These are phyloP conservation scores for Hirsutella minnesotensis DNA, from an alignment of 2,329 filamentous ascomycete genomes.

Conservation along the genomic window DNA sequence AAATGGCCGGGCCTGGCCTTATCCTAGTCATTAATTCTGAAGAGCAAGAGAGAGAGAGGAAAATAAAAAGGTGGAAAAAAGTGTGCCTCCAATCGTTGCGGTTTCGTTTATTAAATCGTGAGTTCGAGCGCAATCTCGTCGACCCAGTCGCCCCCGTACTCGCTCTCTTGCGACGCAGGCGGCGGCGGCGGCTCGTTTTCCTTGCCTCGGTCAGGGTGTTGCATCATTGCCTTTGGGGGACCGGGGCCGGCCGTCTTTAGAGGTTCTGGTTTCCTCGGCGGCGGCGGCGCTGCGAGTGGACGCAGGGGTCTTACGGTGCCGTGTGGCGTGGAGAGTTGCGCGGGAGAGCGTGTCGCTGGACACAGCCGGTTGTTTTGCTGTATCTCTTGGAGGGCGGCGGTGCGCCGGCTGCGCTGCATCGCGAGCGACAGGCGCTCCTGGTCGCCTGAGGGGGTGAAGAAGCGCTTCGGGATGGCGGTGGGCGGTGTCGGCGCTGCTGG, in stretches of 20 bases:
- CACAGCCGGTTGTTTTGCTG: slow-evolving; percentile 6
- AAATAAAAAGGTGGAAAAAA: too few relatives aligned
- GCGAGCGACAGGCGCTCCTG: slow-evolving; percentile 22
- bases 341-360: background rate
- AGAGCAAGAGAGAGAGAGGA: too few relatives aligned
- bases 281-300: background rate
- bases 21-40: too few relatives aligned
- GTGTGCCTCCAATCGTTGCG: too few relatives aligned
- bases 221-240: background rate
- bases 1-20: too few relatives aligned
- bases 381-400: slow-evolving; percentile 17
- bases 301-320: too few relatives aligned
- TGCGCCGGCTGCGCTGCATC: slow-evolving; percentile 21
- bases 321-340: slow-evolving; percentile 4
- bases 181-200: slow-evolving; percentile 11
- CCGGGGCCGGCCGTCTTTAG: background rate
- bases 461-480: slow-evolving; percentile 12
- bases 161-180: slow-evolving; percentile 22
- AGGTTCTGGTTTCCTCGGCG: background rate
- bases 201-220: slow-evolving; percentile 8
- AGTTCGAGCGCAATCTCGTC: slow-evolving; percentile 23
- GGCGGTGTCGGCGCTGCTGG: slow-evolving; percentile 3
- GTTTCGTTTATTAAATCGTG: slow-evolving; percentile 5
- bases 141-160: slow-evolving; percentile 26
- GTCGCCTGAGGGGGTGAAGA: slow-evolving; percentile 25